Evolutionary conservation across 148 eudicot genomes (phyloP).

Genomic region (Pouteria glomerata): DNA sequence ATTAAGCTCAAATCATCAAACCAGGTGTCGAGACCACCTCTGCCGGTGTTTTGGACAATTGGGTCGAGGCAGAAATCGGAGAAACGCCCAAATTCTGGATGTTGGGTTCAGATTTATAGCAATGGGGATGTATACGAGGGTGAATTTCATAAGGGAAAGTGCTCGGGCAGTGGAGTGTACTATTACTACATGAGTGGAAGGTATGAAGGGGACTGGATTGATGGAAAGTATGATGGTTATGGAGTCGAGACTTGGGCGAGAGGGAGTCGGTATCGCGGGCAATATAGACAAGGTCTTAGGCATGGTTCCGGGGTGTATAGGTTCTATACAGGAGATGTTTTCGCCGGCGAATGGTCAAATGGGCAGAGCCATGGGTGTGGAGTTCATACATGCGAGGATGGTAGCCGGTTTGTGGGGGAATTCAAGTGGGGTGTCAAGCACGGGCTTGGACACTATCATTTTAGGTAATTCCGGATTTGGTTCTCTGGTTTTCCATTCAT

Average conservation of each 20-base stretch:
- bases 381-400: conserved; percentile 89
- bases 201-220: conserved; percentile 96
- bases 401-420: conserved; percentile 89
- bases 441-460: conserved; percentile 93
- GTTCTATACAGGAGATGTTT: conserved; percentile 91
- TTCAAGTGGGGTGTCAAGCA: conserved; percentile 99
- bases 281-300: conserved; percentile 83
- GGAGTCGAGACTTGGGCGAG: conserved; percentile 96
- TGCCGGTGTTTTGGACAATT: conserved; percentile 90
- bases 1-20: conserved; percentile 39
- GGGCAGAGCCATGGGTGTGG: conserved; percentile 98
- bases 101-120: conserved; percentile 73
- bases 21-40: conserved; percentile 26
- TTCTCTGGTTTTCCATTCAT: background rate
- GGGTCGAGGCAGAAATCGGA: conserved; percentile 51
- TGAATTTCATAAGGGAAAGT: conserved; percentile 86
- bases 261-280: conserved; percentile 86
- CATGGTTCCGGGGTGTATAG: conserved; percentile 94
- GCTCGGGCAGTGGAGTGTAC: conserved; percentile 91
- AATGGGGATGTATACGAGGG: conserved; percentile 97
- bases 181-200: conserved; percentile 92
- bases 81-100: conserved; percentile 31
- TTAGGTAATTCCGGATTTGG: conserved; percentile 50
- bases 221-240: conserved; percentile 93
- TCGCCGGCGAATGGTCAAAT: conserved; percentile 89